phyloP scores from a whole-genome alignment of 495 filamentous ascomycete genomes.

The Cercophora newfieldiana region DNA sequence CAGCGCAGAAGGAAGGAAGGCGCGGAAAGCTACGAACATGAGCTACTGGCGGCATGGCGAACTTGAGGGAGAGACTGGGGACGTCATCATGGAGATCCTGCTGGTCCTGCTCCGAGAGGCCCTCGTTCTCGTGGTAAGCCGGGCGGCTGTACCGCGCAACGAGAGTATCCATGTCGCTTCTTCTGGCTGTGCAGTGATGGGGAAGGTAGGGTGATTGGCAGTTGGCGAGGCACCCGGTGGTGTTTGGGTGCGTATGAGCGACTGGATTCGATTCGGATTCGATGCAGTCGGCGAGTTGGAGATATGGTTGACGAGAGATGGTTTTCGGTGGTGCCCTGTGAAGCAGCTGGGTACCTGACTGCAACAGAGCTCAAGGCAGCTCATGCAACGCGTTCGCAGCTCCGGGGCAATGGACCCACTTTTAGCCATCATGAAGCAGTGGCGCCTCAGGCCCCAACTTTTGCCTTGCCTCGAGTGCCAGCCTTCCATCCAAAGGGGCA shows the following conservation, averaged over 20 bases:
- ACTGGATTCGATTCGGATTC: constrained; percentile 2
- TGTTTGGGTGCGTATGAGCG: background rate
- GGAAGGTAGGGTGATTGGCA: background rate
- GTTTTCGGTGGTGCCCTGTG: background rate
- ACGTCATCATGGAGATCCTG: constrained; percentile 67
- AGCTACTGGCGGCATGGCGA: constrained; percentile 89
- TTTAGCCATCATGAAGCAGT: background rate
- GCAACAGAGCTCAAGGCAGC: constrained; percentile 23
- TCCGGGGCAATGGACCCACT: background rate
- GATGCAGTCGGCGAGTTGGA: constrained; percentile 6
- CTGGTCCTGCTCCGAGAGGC: constrained; percentile 71
- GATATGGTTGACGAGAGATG: background rate
- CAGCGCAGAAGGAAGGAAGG: background rate
- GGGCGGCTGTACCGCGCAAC: constrained; percentile 84
- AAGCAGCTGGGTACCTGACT: constrained; percentile 5
- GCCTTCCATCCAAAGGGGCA: too few relatives aligned
- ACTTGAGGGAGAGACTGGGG: constrained; percentile 76
- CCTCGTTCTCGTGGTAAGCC: constrained; percentile 64
- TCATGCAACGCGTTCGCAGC: constrained; percentile 21
- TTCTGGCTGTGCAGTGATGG: background rate
- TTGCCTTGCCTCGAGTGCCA: too few relatives aligned
- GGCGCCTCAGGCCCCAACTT: background rate
- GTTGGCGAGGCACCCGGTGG: too few relatives aligned
- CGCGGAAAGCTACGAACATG: constrained; percentile 61
- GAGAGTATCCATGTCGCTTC: constrained; percentile 76